These are phyloP conservation scores for Termitomyces sp. DNA, from an alignment of 768 basidiomycete genomes.

Conservation along the genomic window DNA sequence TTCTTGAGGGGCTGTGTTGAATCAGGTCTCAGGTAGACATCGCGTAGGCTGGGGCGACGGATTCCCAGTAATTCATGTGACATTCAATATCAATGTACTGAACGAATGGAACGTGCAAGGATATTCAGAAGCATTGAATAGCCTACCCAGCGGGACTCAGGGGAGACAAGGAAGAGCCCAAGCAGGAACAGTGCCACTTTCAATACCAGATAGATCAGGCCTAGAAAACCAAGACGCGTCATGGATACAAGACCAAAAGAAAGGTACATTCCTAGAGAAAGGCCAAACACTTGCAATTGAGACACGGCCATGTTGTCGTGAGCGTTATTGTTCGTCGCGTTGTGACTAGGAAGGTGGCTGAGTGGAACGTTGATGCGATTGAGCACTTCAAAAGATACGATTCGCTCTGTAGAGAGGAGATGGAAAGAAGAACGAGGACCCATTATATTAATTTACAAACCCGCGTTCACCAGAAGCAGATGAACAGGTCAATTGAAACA, in stretches of 20 bases:
- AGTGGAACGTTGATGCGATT: background rate
- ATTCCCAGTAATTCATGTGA: background rate
- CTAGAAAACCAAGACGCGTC: too few relatives aligned
- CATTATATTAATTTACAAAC: background rate
- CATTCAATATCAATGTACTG: too few relatives aligned
- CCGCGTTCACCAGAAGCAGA: background rate
- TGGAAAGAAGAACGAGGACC: background rate
- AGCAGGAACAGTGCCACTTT: too few relatives aligned
- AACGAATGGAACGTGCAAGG: background rate
- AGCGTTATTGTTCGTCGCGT: background rate
- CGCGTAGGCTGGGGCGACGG: background rate
- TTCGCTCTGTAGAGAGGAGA: background rate
- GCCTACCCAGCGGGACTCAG: too few relatives aligned
- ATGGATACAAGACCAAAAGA: background rate
- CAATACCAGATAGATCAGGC: background rate
- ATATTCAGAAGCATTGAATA: background rate
- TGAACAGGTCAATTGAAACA: background rate
- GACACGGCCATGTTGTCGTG: background rate
- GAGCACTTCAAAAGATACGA: background rate
- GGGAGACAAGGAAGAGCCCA: background rate
- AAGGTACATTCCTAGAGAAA: too few relatives aligned
- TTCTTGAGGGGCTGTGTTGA: background rate
- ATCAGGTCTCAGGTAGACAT: too few relatives aligned
- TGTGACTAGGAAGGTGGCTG: background rate
- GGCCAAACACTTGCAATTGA: background rate